phyloP scores from a whole-genome alignment of 2,329 filamentous ascomycete genomes.

The Xylaria polymorpha region DNA sequence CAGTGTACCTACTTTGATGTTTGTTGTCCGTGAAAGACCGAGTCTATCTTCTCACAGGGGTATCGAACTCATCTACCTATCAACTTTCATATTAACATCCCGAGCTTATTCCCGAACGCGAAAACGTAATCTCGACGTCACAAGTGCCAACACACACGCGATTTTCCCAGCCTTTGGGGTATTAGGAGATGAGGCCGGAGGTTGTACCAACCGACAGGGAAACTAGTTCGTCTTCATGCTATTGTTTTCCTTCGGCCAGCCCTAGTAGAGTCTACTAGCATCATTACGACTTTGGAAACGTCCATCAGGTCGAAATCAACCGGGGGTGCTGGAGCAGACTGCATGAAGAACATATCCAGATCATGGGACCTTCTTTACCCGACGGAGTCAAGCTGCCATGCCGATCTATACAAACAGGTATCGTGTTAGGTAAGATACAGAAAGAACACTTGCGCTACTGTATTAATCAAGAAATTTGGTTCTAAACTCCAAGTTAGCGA shows the following conservation, averaged over 20 bases:
- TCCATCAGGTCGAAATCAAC: background rate
- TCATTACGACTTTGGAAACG: background rate
- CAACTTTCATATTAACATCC: background rate
- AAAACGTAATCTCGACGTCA: background rate
- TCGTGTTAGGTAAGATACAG: background rate
- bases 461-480: background rate
- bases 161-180: background rate
- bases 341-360: background rate
- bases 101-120: slow-evolving; percentile 12
- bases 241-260: background rate
- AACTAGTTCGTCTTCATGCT: background rate
- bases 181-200: background rate
- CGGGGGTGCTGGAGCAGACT: background rate
- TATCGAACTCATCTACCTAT: background rate
- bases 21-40: background rate
- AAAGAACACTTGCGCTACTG: background rate
- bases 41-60: no score
- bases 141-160: background rate
- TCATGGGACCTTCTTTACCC: background rate
- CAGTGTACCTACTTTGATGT: background rate
- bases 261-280: background rate
- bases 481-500: background rate
- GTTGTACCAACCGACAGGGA: background rate
- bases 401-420: background rate
- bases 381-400: background rate